Evolutionary conservation across 176 grass and related monocot genomes (phyloP).

Genomic region (Otatea glauca): DNA sequence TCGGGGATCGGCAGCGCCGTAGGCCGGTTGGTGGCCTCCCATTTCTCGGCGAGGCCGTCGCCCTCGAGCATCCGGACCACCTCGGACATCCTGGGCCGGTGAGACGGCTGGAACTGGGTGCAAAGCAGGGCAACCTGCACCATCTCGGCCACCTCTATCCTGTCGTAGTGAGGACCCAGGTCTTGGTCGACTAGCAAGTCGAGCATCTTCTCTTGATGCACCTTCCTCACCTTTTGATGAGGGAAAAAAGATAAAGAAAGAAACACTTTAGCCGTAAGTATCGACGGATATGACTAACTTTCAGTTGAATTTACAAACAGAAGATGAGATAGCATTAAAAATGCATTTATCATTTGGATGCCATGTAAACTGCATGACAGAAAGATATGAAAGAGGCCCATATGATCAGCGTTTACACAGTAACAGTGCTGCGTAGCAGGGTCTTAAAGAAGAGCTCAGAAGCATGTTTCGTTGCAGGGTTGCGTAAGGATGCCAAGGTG

Average conservation of each 20-base stretch:
- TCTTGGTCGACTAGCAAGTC: conserved; percentile 66
- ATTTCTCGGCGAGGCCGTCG: conserved; percentile 78
- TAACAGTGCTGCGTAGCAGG: neutral
- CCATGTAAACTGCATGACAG: neutral
- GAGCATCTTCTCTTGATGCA: conserved; percentile 68
- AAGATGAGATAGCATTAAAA: neutral
- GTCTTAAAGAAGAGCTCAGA: neutral
- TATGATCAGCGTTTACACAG: neutral
- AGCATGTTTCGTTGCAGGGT: conserved; percentile 20
- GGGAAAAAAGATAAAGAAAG: neutral
- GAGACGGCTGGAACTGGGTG: conserved; percentile 73
- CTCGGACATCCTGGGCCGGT: conserved; percentile 80
- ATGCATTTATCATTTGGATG: neutral
- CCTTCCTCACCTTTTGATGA: conserved; percentile 67
- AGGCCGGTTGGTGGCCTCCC: conserved; percentile 62
- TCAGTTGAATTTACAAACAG: neutral
- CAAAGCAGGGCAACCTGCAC: conserved; percentile 71
- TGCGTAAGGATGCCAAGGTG: neutral
- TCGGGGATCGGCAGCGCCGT: neutral
- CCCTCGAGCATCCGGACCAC: conserved; percentile 82
- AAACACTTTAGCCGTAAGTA: neutral
- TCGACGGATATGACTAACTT: neutral
- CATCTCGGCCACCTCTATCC: conserved; percentile 76
- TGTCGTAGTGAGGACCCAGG: conserved; percentile 61
- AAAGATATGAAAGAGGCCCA: neutral